Percentiles rank a stretch among this genome's conserved stretches.
Evolutionary conservation across 2,329 filamentous ascomycete genomes (phyloP).

Genomic region (Venturia effusa): DNA sequence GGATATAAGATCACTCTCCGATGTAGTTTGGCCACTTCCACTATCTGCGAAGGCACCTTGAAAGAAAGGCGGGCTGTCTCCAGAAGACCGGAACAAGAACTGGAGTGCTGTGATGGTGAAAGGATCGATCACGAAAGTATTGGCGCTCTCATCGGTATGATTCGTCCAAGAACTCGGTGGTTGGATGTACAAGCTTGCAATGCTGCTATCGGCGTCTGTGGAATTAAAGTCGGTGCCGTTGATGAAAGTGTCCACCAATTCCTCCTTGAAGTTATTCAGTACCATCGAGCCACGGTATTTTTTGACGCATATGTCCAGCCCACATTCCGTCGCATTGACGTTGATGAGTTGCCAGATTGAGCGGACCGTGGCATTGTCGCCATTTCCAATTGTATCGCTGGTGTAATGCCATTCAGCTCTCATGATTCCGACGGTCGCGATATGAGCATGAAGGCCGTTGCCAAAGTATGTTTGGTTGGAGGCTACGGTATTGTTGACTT

Average conservation of each 20-base stretch:
- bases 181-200: constrained; percentile 1
- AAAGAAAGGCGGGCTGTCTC: not conserved
- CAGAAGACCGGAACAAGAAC: not conserved
- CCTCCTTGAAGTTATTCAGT: not conserved
- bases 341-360: not conserved
- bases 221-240: not conserved
- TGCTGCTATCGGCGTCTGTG: not conserved
- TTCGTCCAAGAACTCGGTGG: not conserved
- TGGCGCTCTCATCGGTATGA: not conserved
- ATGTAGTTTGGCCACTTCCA: not conserved
- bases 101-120: not conserved
- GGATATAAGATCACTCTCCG: not conserved
- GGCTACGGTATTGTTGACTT: constrained; percentile 7
- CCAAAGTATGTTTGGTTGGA: constrained; percentile 1
- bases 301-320: constrained; percentile 5
- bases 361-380: not conserved
- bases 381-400: not conserved
- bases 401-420: not conserved
- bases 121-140: not conserved
- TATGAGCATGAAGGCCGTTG: constrained; percentile 1
- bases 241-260: not conserved
- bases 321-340: constrained; percentile 3
- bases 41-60: not conserved
- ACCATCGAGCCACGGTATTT: constrained; percentile 5
- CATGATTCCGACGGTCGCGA: not conserved